These are phyloP conservation scores for Naganishia albida DNA, from an alignment of 1,284 basidiomycete genomes.

Conservation along the genomic window DNA sequence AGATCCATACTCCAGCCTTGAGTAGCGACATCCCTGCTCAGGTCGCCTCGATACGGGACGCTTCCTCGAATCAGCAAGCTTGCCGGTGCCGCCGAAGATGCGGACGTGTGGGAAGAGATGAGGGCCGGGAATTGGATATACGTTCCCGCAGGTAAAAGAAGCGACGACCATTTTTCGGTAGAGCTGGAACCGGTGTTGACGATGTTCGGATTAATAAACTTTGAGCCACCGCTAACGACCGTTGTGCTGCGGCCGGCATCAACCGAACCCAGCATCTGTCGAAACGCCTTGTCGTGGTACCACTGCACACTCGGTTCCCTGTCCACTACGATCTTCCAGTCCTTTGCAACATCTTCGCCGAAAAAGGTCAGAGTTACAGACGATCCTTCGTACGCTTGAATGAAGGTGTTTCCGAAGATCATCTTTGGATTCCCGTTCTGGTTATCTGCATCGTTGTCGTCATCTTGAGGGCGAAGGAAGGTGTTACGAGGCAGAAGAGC, in stretches of 20 bases:
- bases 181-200: no score
- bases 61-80: conserved; percentile 14
- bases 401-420: conserved; percentile 4
- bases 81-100: background rate
- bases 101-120: background rate
- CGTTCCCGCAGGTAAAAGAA: conserved; percentile 1
- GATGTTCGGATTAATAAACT: no score
- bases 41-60: background rate
- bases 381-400: background rate
- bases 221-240: no score
- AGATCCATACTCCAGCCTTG: conserved; percentile 11
- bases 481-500: background rate
- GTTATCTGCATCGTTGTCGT: background rate
- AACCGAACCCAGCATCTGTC: background rate
- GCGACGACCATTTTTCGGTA: conserved; percentile 3
- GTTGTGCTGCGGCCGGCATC: background rate
- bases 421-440: background rate
- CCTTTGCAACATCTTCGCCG: background rate
- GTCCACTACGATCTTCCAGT: conserved; percentile 8
- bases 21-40: background rate
- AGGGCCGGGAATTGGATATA: conserved; percentile 9
- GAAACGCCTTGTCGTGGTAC: background rate
- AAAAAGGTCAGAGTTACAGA: background rate
- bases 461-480: background rate
- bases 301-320: background rate